Base-by-base conservation (phyloP, 1,284 basidiomycete species). In the Flammula alnicola region DNA sequence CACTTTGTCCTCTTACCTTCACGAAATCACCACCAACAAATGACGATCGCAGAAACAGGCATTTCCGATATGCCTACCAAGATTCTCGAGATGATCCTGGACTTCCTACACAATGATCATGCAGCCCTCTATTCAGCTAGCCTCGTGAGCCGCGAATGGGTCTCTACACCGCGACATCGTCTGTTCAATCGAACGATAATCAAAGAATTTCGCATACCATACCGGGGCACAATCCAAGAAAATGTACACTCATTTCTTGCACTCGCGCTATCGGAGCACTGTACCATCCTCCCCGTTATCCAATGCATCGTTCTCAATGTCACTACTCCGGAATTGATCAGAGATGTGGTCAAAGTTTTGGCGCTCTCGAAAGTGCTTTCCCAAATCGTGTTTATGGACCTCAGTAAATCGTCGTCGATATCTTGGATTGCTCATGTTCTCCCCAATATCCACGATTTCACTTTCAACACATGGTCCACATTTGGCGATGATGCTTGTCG, bases 91-190 rank as follows among this genome's bases (percentile, higher is more conserved):
- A 17, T 25, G 8, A 36, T 37, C 7, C 35, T 45, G 14, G 44
- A 45, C 25, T 37, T 37, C 25, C 44, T 45, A 16, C 35, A 45
- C 35, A 35, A 45, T 25, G 44, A 45, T 17, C n/a, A 7, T 17
- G 9, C 33, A 11, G 14, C 44, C 4, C 44, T 45, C 6, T 29
- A 4, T 29, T 23, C 25, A 29, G 33, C 33, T 8, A 45, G 44
- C 12, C 44, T 45, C 16, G 44, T 45, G 33, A 19, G 16, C 26
- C 44, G 35, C 14, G 16, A 37, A 20, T 45, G 44, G 44, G 25
- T 37, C 2, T n/a, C 12, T 20, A 12, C 32, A 5, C 25, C 44
- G 2, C 44, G 44, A 29, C 20, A 45, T 9, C 33, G 30, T 26
- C 14, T 36, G 3, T 45, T 45, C 33, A 20, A 29, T 11, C 32